Evolutionary conservation across 2,329 filamentous ascomycete genomes (phyloP).

Genomic region (Verticillium longisporum): DNA sequence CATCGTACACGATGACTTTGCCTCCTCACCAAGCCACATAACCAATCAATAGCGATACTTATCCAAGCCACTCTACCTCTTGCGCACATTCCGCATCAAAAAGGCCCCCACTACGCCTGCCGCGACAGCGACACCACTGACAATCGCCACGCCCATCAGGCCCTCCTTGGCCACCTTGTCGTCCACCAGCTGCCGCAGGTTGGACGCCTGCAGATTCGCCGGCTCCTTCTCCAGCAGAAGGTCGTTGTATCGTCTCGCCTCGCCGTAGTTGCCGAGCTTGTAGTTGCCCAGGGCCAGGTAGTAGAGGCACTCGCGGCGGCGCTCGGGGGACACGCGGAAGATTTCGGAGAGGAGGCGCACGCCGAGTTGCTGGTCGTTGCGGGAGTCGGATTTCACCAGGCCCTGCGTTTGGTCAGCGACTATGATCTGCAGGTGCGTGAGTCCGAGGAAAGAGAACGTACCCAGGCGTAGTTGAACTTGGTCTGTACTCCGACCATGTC

Average conservation of each 20-base stretch:
- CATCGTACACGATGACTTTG: neutral
- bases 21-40: neutral
- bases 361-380: conserved; percentile 86
- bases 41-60: neutral
- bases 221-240: conserved; percentile 85
- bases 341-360: conserved; percentile 93
- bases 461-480: conserved; percentile 99
- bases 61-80: conserved; percentile 28
- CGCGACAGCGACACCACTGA: conserved; percentile 85
- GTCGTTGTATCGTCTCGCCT: conserved; percentile 92
- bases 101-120: conserved; percentile 90
- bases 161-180: conserved; percentile 95
- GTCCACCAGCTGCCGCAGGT: conserved; percentile 82
- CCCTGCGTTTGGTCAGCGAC: conserved; percentile 48
- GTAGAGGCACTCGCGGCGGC: conserved; percentile 94
- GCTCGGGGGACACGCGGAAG: conserved; percentile 87
- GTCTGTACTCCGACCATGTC: conserved; percentile 96
- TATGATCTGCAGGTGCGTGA: neutral
- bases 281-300: conserved; percentile 96
- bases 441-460: conserved; percentile 32
- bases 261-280: conserved; percentile 95
- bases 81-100: conserved; percentile 69
- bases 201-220: conserved; percentile 81
- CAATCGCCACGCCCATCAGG: conserved; percentile 86
- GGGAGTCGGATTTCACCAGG: conserved; percentile 83